Percentiles rank a stretch among this genome's conserved stretches.
Conservation (phyloP, 192 early-diverging fungal genomes). For the Linnemannia hyalina region DNA sequence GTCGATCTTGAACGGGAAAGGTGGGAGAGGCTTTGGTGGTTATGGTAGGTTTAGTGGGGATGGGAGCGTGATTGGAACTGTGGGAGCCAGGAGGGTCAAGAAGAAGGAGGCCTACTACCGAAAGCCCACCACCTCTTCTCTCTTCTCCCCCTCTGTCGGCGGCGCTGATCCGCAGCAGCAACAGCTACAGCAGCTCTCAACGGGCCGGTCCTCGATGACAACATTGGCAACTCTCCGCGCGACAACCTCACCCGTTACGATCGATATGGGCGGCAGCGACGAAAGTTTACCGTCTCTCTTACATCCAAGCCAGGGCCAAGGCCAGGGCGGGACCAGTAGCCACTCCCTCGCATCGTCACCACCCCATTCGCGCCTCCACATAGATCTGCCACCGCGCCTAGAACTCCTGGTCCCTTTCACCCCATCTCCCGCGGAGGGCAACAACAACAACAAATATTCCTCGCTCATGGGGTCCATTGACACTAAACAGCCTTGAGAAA, state of each 20-base stretch:
- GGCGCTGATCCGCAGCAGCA: not conserved
- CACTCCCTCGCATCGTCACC: not conserved
- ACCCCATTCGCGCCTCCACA: not conserved
- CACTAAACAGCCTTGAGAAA: too few relatives aligned
- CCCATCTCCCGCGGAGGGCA: not conserved
- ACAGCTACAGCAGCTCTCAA: not conserved
- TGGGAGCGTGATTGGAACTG: not conserved
- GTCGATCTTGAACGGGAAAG: not conserved
- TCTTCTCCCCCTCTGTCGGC: not conserved
- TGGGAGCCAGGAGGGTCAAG: constrained; percentile 31
- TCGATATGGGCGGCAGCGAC: not conserved
- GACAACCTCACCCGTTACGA: not conserved
- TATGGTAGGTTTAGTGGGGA: not conserved
- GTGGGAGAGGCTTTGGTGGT: not conserved
- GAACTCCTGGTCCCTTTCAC: constrained; percentile 18
- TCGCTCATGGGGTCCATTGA: not conserved
- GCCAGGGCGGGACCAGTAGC: not conserved
- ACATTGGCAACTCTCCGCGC: not conserved
- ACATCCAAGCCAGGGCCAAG: not conserved
- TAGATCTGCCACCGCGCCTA: not conserved
- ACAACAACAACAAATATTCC: not conserved
- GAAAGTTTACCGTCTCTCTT: not conserved
- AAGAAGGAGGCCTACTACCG: constrained; percentile 23
- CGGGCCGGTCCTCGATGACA: not conserved
- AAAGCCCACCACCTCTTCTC: constrained; percentile 1